Base-by-base conservation (phyloP, 2,329 filamentous ascomycete species). In the Herpotrichia juniperi region DNA sequence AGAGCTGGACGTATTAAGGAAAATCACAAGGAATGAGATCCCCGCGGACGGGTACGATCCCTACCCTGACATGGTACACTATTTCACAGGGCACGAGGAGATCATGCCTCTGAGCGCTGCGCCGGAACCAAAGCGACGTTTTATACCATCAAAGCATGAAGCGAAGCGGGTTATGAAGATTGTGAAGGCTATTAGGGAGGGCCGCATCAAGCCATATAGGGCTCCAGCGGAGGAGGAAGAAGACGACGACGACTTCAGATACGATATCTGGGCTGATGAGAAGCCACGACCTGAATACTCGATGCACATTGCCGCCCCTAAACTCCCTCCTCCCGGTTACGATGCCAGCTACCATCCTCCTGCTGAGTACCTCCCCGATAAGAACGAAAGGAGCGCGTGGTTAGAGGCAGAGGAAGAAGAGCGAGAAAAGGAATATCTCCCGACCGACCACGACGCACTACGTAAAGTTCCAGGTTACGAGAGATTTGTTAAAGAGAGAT, bases 291-390 rank as follows among this genome's bases (percentile, higher is more conserved):
- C 89, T 28, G 89, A 93, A 55, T 90, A 97, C 73, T 81, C 89
- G 30, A 97, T 97, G 93, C 91, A 97, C 68, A 89, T 97, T 48
- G 90, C 94, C 14, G 93, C 94, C 1, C 94, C 94, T 4, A 99
- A 99, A 73, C 81, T 96, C 44, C 87, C 93, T 24, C 93, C 94
- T 31, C 94, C 94, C 24, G 92, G 92, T 46, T 97, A 96, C 72
- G 93, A 96, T 66, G 86, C 97, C 73, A 96, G 91, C 68, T 97
- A 99, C 73, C 96, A 97, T 74, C 94, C 94, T 21, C 94, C 96
- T 44, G 85, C 89, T 3, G 94, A 99, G 78, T 99, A 97, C 72
- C 79, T 99, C 2, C 96, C 93, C 1, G 89, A 90, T 48, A 85
- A 88, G 66, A 87, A 90, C 32, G 94, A 99, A 78, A 90, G 83